Evolutionary conservation across 257 asterid genomes (phyloP).

Genomic region (Gentiana dahurica): DNA sequence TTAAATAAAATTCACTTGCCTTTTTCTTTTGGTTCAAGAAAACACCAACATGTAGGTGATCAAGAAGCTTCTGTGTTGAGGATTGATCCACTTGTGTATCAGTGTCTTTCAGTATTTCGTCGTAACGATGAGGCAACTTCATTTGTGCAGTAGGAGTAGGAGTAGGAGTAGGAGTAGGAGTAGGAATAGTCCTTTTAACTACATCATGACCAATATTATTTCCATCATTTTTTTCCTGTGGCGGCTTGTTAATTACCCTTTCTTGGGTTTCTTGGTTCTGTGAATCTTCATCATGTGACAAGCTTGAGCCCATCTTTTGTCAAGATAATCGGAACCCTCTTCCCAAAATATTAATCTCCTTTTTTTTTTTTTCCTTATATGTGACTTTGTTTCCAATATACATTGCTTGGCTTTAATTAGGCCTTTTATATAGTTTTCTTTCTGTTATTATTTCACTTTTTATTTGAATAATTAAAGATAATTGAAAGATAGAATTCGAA

Average conservation of each 20-base stretch:
- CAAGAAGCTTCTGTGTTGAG: slow-evolving; percentile 33
- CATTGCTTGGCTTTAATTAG: too few relatives aligned
- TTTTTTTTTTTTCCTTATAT: too few relatives aligned
- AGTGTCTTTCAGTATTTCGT: slow-evolving; percentile 47
- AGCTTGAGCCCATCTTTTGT: slow-evolving; percentile 37
- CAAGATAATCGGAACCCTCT: not conserved
- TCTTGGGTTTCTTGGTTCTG: slow-evolving; percentile 11
- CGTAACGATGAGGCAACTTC: slow-evolving; percentile 46
- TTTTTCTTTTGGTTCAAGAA: slow-evolving; percentile 51
- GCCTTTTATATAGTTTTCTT: too few relatives aligned
- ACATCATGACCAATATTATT: not conserved
- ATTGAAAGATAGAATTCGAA: too few relatives aligned
- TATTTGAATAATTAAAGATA: too few relatives aligned
- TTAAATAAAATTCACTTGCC: slow-evolving; percentile 29
- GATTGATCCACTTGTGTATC: slow-evolving; percentile 39
- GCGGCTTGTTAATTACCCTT: slow-evolving; percentile 1
- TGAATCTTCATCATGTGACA: slow-evolving; percentile 32
- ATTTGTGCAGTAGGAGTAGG: slow-evolving; percentile 5
- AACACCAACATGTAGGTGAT: slow-evolving; percentile 48
- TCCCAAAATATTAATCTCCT: too few relatives aligned
- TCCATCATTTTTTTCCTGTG: slow-evolving; percentile 13
- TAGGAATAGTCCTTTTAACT: not conserved
- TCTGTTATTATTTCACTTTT: too few relatives aligned
- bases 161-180: too few relatives aligned
- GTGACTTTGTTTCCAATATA: too few relatives aligned